Evolutionary conservation across 2,329 filamentous ascomycete species (phyloP), one percentile per base, ranked within the genome.

Genomic region (Aureobasidium lini): DNA sequence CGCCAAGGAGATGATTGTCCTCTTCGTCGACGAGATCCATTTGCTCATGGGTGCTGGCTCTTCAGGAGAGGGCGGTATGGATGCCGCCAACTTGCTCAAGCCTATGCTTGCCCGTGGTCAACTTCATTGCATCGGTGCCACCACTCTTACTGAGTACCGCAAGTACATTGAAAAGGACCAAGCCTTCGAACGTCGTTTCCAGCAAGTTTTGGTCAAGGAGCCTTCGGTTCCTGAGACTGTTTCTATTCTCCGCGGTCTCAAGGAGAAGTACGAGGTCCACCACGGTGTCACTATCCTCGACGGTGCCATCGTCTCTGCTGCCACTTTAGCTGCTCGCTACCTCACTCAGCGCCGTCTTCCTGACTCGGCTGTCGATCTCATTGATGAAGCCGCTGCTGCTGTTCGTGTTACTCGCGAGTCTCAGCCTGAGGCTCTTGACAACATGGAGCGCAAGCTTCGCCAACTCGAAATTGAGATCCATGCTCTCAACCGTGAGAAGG

Each of bases 161-260:
- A 99, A 99, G 75, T 97, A 99, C 75, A 96, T 99, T 64, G 94
- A 99, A 74, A 99, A 99, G 76, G 94, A 99, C 69, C 89, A 90
- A 47, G 94, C 94, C 48, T 99, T 99, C 72, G 94, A 99, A 76
- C 90, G 94, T 75, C 89, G 94, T 73, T 99, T 99, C 82, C 94
- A 99, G 73, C 94, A 99, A 75, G 94, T 99, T 40, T 76, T 99
- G 46, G 93, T 97, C 72, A 96, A 96, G 77, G 94, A 99, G 72
- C 94, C 94, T 2, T 81, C 84, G 6, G 86, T 97, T 50, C 74
- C 84, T 1, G 94, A 99, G 76, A 97, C 94, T 13, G 84, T 99
- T 63, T 99, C 94, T 23, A 99, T 99, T 69, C 86, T 99, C n/a
- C 90, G 94, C 80, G 94, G 94, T 70, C 79, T 99, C 64, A 99